phyloP scores from a whole-genome alignment of 1,284 basidiomycete species.

The Sparassis latifolia region DNA sequence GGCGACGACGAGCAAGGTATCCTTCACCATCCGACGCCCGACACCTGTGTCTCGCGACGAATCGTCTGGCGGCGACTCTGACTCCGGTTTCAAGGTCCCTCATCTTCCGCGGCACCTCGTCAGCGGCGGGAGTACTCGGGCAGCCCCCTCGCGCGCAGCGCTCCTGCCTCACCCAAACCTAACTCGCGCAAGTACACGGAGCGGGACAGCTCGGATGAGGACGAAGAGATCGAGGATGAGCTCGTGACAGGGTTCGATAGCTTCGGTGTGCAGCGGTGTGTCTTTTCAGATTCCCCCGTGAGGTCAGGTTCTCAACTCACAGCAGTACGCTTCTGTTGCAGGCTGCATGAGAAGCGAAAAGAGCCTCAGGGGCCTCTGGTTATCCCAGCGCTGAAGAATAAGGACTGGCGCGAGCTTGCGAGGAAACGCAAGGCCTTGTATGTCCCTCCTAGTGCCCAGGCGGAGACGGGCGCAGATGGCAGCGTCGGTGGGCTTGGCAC shows the following conservation, averaged over 20 bases:
- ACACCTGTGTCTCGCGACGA: constrained; percentile 52
- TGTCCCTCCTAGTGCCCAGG: constrained; percentile 61
- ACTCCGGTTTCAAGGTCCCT: constrained; percentile 51
- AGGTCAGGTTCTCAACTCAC: constrained; percentile 52
- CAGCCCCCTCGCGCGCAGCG: constrained; percentile 52
- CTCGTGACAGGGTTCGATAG: constrained; percentile 67
- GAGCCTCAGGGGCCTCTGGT: constrained; percentile 64
- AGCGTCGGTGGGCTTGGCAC: constrained; percentile 77
- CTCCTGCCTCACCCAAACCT: constrained; percentile 34
- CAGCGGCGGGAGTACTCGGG: constrained; percentile 34
- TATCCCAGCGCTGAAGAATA: constrained; percentile 78
- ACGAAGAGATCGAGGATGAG: constrained; percentile 52
- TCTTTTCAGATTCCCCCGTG: constrained; percentile 23
- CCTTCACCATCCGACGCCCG: constrained; percentile 70
- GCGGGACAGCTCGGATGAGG: constrained; percentile 56
- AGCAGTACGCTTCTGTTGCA: constrained; percentile 35
- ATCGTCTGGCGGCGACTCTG: constrained; percentile 56
- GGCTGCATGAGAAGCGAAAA: constrained; percentile 37
- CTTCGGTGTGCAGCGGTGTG: constrained; percentile 73
- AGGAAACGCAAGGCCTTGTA: constrained; percentile 52
- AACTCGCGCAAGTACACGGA: constrained; percentile 27
- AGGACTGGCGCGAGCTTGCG: constrained; percentile 81
- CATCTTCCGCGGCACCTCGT: constrained; percentile 49
- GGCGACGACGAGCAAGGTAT: constrained; percentile 42
- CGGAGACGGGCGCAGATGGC: constrained; percentile 64